Evolutionary conservation across 2,329 filamentous ascomycete species (phyloP).

Genomic region (Penicillium oxalicum): DNA sequence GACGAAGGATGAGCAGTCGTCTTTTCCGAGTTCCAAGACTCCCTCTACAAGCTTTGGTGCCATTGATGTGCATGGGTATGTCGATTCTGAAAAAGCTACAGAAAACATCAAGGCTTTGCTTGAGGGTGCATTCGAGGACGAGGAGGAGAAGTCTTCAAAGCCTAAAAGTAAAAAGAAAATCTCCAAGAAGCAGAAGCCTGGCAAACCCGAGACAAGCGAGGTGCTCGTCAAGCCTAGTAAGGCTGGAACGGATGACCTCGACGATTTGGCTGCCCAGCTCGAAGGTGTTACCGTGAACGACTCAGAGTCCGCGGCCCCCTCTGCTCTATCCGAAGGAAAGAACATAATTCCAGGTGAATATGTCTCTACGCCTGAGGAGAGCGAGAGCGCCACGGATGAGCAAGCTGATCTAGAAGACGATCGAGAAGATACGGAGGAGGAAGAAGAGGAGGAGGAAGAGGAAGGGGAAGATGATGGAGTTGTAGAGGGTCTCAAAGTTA

Average conservation of each 20-base stretch:
- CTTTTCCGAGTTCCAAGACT: conserved; percentile 29
- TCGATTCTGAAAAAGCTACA: conserved; percentile 46
- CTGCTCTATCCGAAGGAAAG: conserved; percentile 35
- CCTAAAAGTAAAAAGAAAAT: conserved; percentile 34
- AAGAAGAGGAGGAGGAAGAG: conserved; percentile 43
- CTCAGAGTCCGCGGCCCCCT: conserved; percentile 19
- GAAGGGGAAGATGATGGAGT: conserved; percentile 55
- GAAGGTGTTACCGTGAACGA: conserved; percentile 38
- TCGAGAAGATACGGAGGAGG: conserved; percentile 25
- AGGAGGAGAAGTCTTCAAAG: conserved; percentile 34
- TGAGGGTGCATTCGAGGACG: conserved; percentile 48
- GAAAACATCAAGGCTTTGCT: conserved; percentile 48
- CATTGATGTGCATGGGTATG: conserved; percentile 48
- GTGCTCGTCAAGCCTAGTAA: conserved; percentile 9
- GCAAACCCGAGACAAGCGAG: conserved; percentile 3
- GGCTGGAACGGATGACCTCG: conserved; percentile 31
- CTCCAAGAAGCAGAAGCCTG: conserved; percentile 16
- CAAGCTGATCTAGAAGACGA: conserved; percentile 36
- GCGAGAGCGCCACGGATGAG: conserved; percentile 34
- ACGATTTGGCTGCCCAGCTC: conserved; percentile 41
- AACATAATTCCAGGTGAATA: conserved; percentile 40
- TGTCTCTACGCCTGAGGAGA: conserved; percentile 58
- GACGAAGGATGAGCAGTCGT: conserved; percentile 38
- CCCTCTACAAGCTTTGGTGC: conserved; percentile 46
- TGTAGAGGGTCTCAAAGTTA: conserved; percentile 78